Evolutionary conservation across 2,329 filamentous ascomycete species (phyloP).

Genomic region (Falciphora oryzae): DNA sequence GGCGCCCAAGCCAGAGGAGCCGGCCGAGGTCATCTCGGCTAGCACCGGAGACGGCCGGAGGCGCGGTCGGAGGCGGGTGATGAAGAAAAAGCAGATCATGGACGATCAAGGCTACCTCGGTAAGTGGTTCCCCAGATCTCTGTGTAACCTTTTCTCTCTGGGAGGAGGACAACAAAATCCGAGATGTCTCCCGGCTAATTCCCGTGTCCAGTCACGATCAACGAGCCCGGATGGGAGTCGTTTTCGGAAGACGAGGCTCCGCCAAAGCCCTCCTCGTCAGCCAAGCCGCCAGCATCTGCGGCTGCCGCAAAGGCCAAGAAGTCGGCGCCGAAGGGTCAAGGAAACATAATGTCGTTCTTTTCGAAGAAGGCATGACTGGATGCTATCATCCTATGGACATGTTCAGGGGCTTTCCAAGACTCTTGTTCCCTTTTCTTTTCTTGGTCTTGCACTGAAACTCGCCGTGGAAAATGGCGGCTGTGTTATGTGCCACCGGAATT

Average conservation of each 20-base stretch:
- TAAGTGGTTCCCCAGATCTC: constrained; percentile 35
- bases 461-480: background rate
- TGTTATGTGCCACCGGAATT: background rate
- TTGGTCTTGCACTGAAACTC: background rate
- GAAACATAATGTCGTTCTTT: constrained; percentile 91
- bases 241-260: constrained; percentile 84
- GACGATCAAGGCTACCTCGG: constrained; percentile 88
- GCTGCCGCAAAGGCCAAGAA: constrained; percentile 47
- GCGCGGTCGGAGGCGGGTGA: constrained; percentile 71
- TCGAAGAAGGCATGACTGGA: constrained; percentile 58
- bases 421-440: background rate
- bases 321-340: constrained; percentile 55
- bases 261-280: constrained; percentile 38
- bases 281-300: constrained; percentile 38
- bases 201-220: constrained; percentile 63
- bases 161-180: background rate
- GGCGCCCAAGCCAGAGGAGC: constrained; percentile 31
- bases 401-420: background rate
- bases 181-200: constrained; percentile 5
- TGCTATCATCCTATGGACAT: background rate
- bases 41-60: constrained; percentile 55
- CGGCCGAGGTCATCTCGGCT: constrained; percentile 42
- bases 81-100: constrained; percentile 81
- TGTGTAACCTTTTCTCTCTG: background rate
- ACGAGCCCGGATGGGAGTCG: constrained; percentile 82